Evolutionary conservation across 768 basidiomycete genomes (phyloP).

Genomic region (Boletus edulis): DNA sequence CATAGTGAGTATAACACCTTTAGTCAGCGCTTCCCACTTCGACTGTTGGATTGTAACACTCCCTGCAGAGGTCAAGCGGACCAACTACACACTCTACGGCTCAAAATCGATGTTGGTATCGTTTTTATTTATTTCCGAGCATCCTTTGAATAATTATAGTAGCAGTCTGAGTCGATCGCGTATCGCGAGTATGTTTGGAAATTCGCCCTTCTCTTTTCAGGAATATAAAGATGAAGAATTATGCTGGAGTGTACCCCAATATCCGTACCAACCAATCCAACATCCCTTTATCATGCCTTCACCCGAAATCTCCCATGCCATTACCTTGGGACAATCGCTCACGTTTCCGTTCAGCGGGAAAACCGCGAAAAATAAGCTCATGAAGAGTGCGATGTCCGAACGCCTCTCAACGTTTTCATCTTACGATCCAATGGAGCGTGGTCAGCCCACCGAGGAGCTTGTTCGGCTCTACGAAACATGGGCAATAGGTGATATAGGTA

Average conservation of each 20-base stretch:
- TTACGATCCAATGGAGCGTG: conserved; percentile 28
- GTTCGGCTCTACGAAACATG: conserved; percentile 34
- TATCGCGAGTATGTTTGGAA: conserved; percentile 15
- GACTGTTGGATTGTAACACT: neutral
- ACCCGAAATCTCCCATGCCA: conserved; percentile 15
- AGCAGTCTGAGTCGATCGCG: neutral
- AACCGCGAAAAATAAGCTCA: conserved; percentile 29
- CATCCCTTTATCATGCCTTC: conserved; percentile 12
- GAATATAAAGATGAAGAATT: conserved; percentile 21
- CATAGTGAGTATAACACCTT: conserved; percentile 7
- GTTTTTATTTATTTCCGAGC: neutral
- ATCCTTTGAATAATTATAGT: neutral
- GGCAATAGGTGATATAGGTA: conserved; percentile 32
- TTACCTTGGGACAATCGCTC: conserved; percentile 23
- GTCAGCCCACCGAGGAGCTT: conserved; percentile 33
- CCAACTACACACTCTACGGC: neutral
- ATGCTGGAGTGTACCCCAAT: conserved; percentile 7
- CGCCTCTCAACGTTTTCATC: conserved; percentile 34
- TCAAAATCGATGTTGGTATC: conserved; percentile 4
- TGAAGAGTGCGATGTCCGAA: conserved; percentile 37
- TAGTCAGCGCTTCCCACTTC: neutral
- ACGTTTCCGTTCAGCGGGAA: conserved; percentile 31
- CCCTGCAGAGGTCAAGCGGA: neutral
- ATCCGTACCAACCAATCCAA: conserved; percentile 17
- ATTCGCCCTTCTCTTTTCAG: conserved; percentile 7